These are phyloP conservation scores for Ustilago loliicola DNA, from an alignment of 1,284 basidiomycete genomes.

Conservation along the genomic window DNA sequence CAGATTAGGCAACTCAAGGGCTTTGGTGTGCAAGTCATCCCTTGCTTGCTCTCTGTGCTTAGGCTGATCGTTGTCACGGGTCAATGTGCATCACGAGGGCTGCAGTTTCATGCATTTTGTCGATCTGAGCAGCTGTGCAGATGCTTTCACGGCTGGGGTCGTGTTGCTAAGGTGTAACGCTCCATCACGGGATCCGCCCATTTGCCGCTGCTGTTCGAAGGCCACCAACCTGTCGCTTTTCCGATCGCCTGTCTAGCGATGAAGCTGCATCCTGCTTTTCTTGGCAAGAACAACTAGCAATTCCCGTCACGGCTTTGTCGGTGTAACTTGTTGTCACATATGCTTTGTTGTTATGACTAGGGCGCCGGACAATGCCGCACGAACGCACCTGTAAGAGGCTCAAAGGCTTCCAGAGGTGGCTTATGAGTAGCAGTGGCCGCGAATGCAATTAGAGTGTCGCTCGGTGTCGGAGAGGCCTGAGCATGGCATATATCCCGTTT, in stretches of 20 bases:
- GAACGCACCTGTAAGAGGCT: too few relatives aligned
- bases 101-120: not conserved
- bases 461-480: not conserved
- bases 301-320: not conserved
- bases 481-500: not conserved
- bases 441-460: too few relatives aligned
- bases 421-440: too few relatives aligned
- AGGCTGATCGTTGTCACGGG: not conserved
- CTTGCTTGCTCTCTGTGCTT: conserved; percentile 1
- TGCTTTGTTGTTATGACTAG: too few relatives aligned
- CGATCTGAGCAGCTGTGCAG: not conserved
- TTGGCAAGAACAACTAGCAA: not conserved
- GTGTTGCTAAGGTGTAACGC: too few relatives aligned
- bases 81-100: not conserved
- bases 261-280: not conserved
- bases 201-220: not conserved
- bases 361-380: too few relatives aligned
- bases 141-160: not conserved
- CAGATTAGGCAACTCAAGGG: conserved; percentile 3
- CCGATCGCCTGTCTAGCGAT: not conserved
- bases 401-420: too few relatives aligned
- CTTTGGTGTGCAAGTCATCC: not conserved
- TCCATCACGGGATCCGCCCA: not conserved
- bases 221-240: not conserved
- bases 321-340: not conserved